Base-by-base conservation (phyloP, 148 eudicot species). In the Cornus controversa region DNA sequence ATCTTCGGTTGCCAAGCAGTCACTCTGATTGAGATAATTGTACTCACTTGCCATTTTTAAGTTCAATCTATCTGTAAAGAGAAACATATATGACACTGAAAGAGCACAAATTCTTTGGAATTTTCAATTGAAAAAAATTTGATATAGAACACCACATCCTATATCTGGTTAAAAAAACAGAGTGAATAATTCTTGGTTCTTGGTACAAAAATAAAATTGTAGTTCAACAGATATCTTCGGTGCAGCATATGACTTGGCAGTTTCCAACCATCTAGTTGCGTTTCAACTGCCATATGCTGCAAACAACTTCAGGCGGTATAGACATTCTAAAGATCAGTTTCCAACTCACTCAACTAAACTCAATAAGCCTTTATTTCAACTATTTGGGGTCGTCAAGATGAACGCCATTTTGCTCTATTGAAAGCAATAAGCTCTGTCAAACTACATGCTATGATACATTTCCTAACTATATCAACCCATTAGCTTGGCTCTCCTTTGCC, bases 21-120 rank as follows among this genome's bases (percentile, higher is more conserved):
- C 79, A 82, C 97, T 91, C 80, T 96, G 97, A 75, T 82, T 93
- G 62, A 96, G 98, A 84, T 91, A 93, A 18, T 77, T 85, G 85
- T 87, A 96, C 70, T 87, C 91, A 37, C 78, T 81, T 23, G 94
- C 93, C 69, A 29, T 73, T 85, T 83, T 93, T 69, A 96, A 82
- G 79, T 88, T 90, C 82, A 96, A 78, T 76, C 75, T 93, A 60
- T 79, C 99, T 96, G 98, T 54, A 85, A 78, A 50, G 64, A 71
- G 29, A 77, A 73, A 58, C 66, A 80, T 60, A 42, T 29, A 71
- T 53, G 54, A 64, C 7, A 29, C 69, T 76, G 68, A 67, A 28
- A 69, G 76, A 60, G 45, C 6, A 37, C 2, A 26, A 36, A 62
- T 11, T 18, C 26, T 70, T 47, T 53, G 4, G 60, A 54, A 54